These are phyloP conservation scores for Sporothrix phasma DNA, from an alignment of 2,329 filamentous ascomycete species.

Conservation along the genomic window DNA sequence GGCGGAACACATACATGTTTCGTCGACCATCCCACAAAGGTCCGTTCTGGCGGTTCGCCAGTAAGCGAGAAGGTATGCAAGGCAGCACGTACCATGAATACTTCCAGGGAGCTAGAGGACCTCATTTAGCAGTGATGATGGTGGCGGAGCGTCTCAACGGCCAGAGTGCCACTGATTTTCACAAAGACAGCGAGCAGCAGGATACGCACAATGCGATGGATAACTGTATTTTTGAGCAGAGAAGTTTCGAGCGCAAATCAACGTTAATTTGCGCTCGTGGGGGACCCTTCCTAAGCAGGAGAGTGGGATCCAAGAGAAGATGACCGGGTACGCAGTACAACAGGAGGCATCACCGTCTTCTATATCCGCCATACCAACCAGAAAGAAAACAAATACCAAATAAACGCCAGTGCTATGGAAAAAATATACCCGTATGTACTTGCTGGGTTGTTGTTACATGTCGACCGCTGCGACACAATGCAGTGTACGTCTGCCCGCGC, in stretches of 20 bases:
- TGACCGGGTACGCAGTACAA: background rate
- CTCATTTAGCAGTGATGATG: constrained; percentile 4
- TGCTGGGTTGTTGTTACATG: constrained; percentile 17
- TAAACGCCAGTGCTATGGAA: constrained; percentile 11
- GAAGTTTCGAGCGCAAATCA: background rate
- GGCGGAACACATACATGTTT: background rate
- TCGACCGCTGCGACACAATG: background rate
- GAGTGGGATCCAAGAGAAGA: background rate
- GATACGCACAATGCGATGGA: no score
- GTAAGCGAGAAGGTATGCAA: background rate
- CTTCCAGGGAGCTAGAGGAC: background rate
- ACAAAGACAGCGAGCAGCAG: background rate
- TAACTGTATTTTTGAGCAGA: background rate
- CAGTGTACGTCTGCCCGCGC: no score
- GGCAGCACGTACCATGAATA: background rate
- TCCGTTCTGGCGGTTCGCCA: background rate
- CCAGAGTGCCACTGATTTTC: background rate
- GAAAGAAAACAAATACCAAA: background rate
- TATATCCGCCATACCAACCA: background rate
- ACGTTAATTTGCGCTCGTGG: background rate
- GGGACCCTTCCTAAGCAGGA: background rate
- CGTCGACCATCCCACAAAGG: no score
- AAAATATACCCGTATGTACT: background rate
- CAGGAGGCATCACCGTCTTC: background rate
- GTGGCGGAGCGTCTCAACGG: background rate